These are phyloP conservation scores for Bryoglossum gracile DNA, from an alignment of 495 filamentous ascomycete species.

Conservation along the genomic window DNA sequence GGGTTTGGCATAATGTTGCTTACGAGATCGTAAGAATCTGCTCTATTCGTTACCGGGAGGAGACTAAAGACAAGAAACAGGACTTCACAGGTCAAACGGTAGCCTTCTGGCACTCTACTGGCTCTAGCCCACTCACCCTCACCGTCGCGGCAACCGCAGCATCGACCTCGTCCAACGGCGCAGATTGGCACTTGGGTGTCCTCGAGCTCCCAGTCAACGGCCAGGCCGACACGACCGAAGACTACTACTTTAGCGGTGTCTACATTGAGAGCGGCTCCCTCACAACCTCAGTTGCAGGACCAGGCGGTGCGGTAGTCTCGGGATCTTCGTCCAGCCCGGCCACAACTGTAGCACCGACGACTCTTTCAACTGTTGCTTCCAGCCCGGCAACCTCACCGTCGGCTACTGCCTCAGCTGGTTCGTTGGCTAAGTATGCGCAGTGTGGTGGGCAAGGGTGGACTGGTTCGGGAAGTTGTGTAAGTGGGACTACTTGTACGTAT, in stretches of 20 bases:
- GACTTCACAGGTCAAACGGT: conserved; percentile 54
- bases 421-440: conserved; percentile 10
- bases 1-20: conserved; percentile 68
- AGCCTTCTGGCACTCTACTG: conserved; percentile 63
- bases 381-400: background rate
- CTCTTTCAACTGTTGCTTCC: background rate
- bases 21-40: conserved; percentile 37
- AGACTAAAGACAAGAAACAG: background rate
- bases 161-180: conserved; percentile 57
- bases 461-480: conserved; percentile 5
- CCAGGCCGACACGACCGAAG: conserved; percentile 45
- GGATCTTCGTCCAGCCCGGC: conserved; percentile 1
- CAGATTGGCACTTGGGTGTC: conserved; percentile 69
- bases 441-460: conserved; percentile 15
- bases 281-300: conserved; percentile 50
- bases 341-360: background rate
- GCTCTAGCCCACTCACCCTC: conserved; percentile 46
- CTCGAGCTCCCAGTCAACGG: conserved; percentile 55
- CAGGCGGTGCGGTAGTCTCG: conserved; percentile 25
- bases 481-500: conserved; percentile 12
- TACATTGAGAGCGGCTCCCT: conserved; percentile 59
- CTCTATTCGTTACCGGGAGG: background rate
- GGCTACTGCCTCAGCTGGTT: background rate
- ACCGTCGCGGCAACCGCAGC: conserved; percentile 50
- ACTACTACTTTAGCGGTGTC: conserved; percentile 68